Evolutionary conservation across 139 green algal genomes (phyloP).

Genomic region (Axilococcus clingmanii): DNA sequence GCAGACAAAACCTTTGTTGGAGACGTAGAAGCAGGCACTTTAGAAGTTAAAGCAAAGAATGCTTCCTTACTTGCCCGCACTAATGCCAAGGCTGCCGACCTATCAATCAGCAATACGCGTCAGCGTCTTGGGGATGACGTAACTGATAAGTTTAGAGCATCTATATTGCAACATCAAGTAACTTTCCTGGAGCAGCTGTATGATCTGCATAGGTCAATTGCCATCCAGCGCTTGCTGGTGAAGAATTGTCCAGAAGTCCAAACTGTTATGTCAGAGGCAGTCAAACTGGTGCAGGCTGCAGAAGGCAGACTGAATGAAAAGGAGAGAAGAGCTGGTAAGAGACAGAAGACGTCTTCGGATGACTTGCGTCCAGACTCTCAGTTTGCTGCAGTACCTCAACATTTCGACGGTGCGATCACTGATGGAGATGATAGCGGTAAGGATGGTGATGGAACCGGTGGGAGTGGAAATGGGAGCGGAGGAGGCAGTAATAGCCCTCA

Average conservation of each 20-base stretch:
- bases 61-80: too few species aligned
- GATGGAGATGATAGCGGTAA: slow-evolving; percentile 13
- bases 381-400: slow-evolving; percentile 22
- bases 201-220: slow-evolving; percentile 26
- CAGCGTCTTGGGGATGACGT: slow-evolving; percentile 6
- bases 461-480: slow-evolving; percentile 16
- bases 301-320: not conserved
- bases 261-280: not conserved
- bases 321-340: not conserved
- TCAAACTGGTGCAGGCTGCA: not conserved
- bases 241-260: slow-evolving; percentile 19
- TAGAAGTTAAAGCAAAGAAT: too few species aligned
- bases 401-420: slow-evolving; percentile 5
- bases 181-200: slow-evolving; percentile 25
- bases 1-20: not conserved
- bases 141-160: slow-evolving; percentile 6
- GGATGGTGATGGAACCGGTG: slow-evolving; percentile 6
- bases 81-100: too few species aligned
- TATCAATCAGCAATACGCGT: too few species aligned
- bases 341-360: slow-evolving; percentile 10
- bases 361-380: slow-evolving; percentile 20
- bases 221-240: slow-evolving; percentile 22
- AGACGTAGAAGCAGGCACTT: too few species aligned
- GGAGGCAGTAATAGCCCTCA: slow-evolving; percentile 16
- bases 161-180: slow-evolving; percentile 21